Base-by-base conservation (phyloP, 495 filamentous ascomycete species). In the Penicillium angulare region DNA sequence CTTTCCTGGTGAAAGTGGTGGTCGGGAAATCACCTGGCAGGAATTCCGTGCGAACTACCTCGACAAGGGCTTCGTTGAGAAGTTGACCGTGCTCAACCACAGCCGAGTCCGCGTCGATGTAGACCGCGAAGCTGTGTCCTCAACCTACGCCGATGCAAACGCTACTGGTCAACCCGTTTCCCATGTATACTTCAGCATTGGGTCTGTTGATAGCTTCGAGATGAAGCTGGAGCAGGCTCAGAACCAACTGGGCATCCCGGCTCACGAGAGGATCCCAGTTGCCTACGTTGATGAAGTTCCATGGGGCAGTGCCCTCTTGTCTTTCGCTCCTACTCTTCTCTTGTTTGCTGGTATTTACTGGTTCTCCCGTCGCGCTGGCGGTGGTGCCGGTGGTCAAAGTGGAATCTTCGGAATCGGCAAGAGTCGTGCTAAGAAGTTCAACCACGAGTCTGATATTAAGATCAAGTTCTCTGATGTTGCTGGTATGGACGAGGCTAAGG, bases 401-500 rank as follows among this genome's bases (percentile, higher is more conserved):
- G 90, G 91, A 51, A 86, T 97, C 47, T 97, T 98, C 61, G 90
- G 92, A 33, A 96, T 97, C 62, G 86, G 91, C 44, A 92, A 91
- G 79, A 96, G 91, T 66, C 86, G 88, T 50, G 93, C 93, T 29
- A 97, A 95, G 74, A 86, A 86, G 49, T 98, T 97, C 74, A 97
- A 96, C 67, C 92, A 97, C 49, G 95, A 97, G 74, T 86, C 89
- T 3, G 88, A 95, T 54, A 80, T 98, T 75, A 96, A 92, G 72
- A 89, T 90, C 67, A 96, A 95, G 68, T 98, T 98, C 68, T 79
- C 90, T 45, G 93, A 98, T 68, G 93, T 98, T 34, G 93, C 93
- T 18, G 93, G 93, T 60, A 93, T 97, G 91, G 93, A 98, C 67
- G 93, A 98, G 72, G 93, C 93, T 24, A 98, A 98, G 80, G 73